A percentile compares a stretch with the other conserved stretches of the same genome.
These are phyloP conservation scores for Salvia rosmarinus DNA, from an alignment of 257 asterid species.

Conservation along the genomic window DNA sequence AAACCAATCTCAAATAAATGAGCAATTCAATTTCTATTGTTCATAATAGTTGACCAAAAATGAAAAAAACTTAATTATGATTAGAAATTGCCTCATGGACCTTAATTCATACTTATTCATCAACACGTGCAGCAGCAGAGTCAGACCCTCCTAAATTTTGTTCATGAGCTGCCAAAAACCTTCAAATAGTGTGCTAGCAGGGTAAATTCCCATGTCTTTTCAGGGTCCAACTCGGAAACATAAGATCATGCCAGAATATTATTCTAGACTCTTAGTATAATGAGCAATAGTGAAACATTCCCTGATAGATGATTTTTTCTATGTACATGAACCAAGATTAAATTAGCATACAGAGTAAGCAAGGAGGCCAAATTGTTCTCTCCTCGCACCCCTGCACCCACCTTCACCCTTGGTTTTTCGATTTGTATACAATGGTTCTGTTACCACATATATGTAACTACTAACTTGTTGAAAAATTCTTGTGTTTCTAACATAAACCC, in stretches of 20 bases:
- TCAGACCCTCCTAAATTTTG: neutral
- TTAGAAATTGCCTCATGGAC: too few species aligned
- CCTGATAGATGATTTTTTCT: neutral
- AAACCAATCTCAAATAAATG: too few species aligned
- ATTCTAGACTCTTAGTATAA: neutral
- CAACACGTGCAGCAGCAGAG: neutral
- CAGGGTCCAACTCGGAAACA: neutral
- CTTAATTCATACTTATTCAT: too few species aligned
- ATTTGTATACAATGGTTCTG: neutral
- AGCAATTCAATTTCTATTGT: too few species aligned
- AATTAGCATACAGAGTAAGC: too few species aligned
- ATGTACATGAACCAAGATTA: too few species aligned
- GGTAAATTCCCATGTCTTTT: neutral
- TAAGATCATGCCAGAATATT: neutral
- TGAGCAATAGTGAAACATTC: neutral
- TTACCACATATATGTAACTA: neutral
- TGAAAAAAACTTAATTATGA: too few species aligned
- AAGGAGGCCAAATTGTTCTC: too few species aligned
- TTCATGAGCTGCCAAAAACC: neutral
- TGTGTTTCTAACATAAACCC: neutral
- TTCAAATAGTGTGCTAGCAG: neutral
- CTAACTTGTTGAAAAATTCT: neutral
- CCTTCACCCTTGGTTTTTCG: neutral
- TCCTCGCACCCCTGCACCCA: neutral
- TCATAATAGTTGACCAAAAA: too few species aligned